Percentiles rank a stretch among this genome's conserved stretches.
Conservation (phyloP, 768 basidiomycete genomes). For the Botryobasidium botryosum region DNA sequence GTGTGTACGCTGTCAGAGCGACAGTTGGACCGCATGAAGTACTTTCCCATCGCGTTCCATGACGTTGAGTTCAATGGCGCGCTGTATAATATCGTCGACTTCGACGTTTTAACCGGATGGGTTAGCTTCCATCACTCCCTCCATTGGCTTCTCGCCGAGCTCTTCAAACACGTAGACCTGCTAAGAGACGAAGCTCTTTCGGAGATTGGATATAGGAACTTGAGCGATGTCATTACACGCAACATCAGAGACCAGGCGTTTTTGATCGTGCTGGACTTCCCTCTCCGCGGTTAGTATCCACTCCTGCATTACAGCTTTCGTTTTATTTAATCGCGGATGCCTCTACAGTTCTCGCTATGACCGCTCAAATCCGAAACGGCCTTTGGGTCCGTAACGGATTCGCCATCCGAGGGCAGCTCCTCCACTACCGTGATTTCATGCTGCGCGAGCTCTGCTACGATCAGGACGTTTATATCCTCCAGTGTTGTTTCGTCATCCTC, state of each 20-base stretch:
- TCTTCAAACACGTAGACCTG: slow-evolving; percentile 67
- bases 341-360: slow-evolving; percentile 65
- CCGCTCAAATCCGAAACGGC: slow-evolving; percentile 87
- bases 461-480: slow-evolving; percentile 83
- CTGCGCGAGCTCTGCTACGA: slow-evolving; percentile 93
- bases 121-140: slow-evolving; percentile 88
- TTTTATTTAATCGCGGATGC: neutral
- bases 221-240: slow-evolving; percentile 40
- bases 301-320: neutral
- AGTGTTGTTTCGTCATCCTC: slow-evolving; percentile 63
- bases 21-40: slow-evolving; percentile 49
- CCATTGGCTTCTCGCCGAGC: slow-evolving; percentile 78
- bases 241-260: slow-evolving; percentile 50
- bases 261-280: slow-evolving; percentile 70
- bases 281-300: slow-evolving; percentile 53
- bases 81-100: slow-evolving; percentile 46
- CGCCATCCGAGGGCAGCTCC: slow-evolving; percentile 81
- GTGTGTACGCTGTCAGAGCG: slow-evolving; percentile 54
- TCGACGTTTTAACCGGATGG: slow-evolving; percentile 65
- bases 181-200: slow-evolving; percentile 38
- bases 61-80: slow-evolving; percentile 44
- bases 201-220: slow-evolving; percentile 33
- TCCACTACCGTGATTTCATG: slow-evolving; percentile 94
- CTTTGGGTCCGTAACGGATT: slow-evolving; percentile 98
- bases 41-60: slow-evolving; percentile 44